A percentile compares a stretch with the other conserved stretches of the same genome.
Conservation (phyloP, 495 filamentous ascomycete genomes). For the Rostrohypoxylon terebratum region DNA sequence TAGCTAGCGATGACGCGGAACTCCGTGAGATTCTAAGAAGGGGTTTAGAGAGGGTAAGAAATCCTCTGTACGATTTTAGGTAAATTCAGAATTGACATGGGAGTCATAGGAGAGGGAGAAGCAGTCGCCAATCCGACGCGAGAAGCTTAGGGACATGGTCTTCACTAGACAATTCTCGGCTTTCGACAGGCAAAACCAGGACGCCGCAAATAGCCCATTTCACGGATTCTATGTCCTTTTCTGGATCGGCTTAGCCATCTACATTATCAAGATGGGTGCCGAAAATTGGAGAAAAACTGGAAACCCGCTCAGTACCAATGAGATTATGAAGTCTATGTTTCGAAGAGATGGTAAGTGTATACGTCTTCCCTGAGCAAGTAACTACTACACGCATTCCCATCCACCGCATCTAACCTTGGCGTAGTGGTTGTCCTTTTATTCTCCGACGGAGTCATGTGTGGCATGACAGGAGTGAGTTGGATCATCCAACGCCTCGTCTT, state of each 20-base stretch:
- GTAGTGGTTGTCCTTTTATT: slow-evolving; percentile 69
- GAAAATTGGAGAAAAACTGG: slow-evolving; percentile 73
- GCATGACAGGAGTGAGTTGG: slow-evolving; percentile 66
- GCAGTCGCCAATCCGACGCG: slow-evolving; percentile 45
- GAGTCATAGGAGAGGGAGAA: slow-evolving; percentile 45
- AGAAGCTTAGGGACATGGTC: slow-evolving; percentile 72
- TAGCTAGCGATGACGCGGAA: slow-evolving; percentile 68
- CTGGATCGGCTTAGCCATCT: slow-evolving; percentile 73
- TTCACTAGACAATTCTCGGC: slow-evolving; percentile 76
- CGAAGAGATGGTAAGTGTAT: slow-evolving; percentile 60
- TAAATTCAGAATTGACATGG: slow-evolving; percentile 8
- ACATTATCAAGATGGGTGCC: slow-evolving; percentile 70
- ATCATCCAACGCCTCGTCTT: slow-evolving; percentile 68
- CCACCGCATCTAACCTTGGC: background rate
- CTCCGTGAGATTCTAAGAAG: slow-evolving; percentile 63
- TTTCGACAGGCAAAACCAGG: slow-evolving; percentile 75
- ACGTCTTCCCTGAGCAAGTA: background rate
- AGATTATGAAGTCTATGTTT: slow-evolving; percentile 77
- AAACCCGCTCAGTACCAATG: slow-evolving; percentile 71
- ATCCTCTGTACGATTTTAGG: background rate
- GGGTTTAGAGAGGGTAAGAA: slow-evolving; percentile 57
- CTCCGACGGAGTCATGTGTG: slow-evolving; percentile 76
- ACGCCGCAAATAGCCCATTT: slow-evolving; percentile 68
- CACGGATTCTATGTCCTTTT: slow-evolving; percentile 83
- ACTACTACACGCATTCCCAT: background rate